Conservation (phyloP, 1,284 basidiomycete species). For the Marasmius sp. region DNA sequence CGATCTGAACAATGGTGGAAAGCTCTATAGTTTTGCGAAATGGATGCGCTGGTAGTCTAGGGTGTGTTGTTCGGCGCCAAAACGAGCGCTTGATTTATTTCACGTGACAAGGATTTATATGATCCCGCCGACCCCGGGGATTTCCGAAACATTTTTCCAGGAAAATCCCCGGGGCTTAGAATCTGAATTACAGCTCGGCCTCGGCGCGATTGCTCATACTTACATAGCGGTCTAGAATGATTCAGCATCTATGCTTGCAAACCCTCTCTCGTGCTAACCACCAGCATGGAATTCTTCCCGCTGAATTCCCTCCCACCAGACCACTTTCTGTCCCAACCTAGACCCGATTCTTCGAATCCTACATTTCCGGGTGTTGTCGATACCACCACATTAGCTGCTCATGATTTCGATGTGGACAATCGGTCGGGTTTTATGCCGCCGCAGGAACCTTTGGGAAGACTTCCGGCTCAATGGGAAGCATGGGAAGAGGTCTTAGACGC, state of each 20-base stretch:
- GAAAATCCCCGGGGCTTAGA: too few relatives aligned
- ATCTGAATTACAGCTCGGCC: neutral
- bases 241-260: neutral
- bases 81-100: too few relatives aligned
- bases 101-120: too few relatives aligned
- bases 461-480: conserved; percentile 61
- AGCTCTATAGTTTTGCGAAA: neutral
- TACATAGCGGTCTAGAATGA: too few relatives aligned
- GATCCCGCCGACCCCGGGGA: too few relatives aligned
- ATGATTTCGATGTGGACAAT: conserved; percentile 94
- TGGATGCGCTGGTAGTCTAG: too few relatives aligned
- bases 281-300: neutral
- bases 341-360: conserved; percentile 45
- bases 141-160: too few relatives aligned
- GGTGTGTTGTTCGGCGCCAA: too few relatives aligned
- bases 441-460: conserved; percentile 64
- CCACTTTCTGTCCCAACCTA: conserved; percentile 70
- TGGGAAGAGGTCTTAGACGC: conserved; percentile 70
- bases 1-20: neutral
- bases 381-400: conserved; percentile 84
- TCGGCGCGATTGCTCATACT: neutral
- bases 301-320: conserved; percentile 24
- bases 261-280: neutral
- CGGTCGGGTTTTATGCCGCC: conserved; percentile 92
- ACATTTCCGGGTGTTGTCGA: conserved; percentile 51